Conservation (phyloP, 2,329 filamentous ascomycete species). For the Tolypocladium nubicola region DNA sequence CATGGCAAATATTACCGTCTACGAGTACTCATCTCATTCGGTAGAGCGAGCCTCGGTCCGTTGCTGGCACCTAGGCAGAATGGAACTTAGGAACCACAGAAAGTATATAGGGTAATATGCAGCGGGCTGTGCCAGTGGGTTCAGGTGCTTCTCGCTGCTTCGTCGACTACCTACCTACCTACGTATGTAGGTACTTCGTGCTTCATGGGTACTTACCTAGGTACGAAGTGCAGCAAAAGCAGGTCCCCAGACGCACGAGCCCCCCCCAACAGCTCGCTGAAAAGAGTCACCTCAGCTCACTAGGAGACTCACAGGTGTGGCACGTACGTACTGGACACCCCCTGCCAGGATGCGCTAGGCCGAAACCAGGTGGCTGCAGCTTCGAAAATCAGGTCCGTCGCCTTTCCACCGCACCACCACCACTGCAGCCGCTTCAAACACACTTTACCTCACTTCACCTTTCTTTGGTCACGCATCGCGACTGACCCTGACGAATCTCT, state of each 20-base stretch:
- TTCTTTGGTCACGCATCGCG: constrained; percentile 5
- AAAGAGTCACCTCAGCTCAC: not conserved
- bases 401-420: constrained; percentile 16
- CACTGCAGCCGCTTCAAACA: constrained; percentile 15
- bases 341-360: constrained; percentile 18
- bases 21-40: too few species aligned
- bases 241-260: not conserved
- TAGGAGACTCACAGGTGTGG: not conserved
- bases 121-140: too few species aligned
- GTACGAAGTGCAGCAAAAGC: not conserved
- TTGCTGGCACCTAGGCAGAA: too few species aligned
- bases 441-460: constrained; percentile 5
- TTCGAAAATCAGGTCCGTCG: constrained; percentile 17
- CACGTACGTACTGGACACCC: not conserved
- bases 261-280: not conserved
- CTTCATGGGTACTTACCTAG: too few species aligned
- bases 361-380: constrained; percentile 19
- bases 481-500: constrained; percentile 8
- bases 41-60: too few species aligned
- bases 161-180: too few species aligned
- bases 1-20: too few species aligned
- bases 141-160: too few species aligned
- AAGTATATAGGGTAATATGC: too few species aligned
- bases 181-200: too few species aligned
- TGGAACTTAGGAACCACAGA: too few species aligned